Percentiles rank a stretch among this genome's conserved stretches.
Evolutionary conservation across 345 rosid genomes (phyloP).

Genomic region (Gossypium stocksii): DNA sequence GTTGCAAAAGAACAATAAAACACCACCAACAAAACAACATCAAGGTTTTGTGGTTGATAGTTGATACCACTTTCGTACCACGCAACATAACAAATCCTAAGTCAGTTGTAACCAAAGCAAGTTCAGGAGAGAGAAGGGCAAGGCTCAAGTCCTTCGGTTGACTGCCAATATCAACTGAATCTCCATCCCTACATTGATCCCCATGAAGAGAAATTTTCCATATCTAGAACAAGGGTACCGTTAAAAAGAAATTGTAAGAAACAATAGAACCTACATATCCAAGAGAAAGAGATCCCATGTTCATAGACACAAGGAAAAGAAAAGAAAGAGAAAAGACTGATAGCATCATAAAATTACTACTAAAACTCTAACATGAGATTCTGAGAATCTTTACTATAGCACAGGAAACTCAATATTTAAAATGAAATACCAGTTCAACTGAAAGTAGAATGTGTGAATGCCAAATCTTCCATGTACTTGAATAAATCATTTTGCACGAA

Average conservation of each 20-base stretch:
- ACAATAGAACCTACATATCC: not conserved
- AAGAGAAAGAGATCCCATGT: not conserved
- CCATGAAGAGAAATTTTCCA: constrained; percentile 67
- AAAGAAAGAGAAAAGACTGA: not conserved
- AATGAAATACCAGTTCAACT: too few relatives aligned
- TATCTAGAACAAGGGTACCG: constrained; percentile 37
- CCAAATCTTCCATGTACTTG: not conserved
- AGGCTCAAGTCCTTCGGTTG: constrained; percentile 90
- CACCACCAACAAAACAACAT: too few relatives aligned
- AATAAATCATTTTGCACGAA: not conserved
- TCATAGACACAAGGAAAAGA: not conserved
- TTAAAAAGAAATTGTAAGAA: not conserved
- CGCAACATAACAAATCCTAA: too few relatives aligned
- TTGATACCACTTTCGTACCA: too few relatives aligned
- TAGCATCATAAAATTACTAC: not conserved
- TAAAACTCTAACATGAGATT: not conserved
- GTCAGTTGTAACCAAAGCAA: too few relatives aligned
- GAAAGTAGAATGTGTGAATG: not conserved
- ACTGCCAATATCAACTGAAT: constrained; percentile 61
- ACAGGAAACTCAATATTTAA: not conserved
- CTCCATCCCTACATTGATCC: constrained; percentile 66
- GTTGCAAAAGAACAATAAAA: too few relatives aligned
- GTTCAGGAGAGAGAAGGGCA: constrained; percentile 53
- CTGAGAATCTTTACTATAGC: not conserved
- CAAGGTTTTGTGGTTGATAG: too few relatives aligned